phyloP scores from a whole-genome alignment of 495 filamentous ascomycete species.

The Penicillium canescens region DNA sequence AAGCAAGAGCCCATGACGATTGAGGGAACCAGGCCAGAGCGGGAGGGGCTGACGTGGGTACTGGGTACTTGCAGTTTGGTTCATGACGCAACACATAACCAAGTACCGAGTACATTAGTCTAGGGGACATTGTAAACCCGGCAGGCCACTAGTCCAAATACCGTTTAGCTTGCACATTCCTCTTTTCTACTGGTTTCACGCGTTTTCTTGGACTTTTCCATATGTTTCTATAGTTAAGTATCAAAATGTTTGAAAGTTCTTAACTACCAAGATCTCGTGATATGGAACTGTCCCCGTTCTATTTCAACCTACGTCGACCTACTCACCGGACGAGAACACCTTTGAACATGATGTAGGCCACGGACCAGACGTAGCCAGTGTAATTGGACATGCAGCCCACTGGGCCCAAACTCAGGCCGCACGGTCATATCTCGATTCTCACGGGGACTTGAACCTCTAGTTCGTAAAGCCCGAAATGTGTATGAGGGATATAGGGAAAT shows the following conservation, averaged over 20 bases:
- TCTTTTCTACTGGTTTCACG: constrained; percentile 5
- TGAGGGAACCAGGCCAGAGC: constrained; percentile 12
- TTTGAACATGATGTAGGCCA: constrained; percentile 1
- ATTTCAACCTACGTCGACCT: neutral
- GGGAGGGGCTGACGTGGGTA: constrained; percentile 14
- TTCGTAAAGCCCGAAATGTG: constrained; percentile 5
- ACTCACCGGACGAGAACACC: neutral
- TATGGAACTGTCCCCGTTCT: no score
- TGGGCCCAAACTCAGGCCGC: constrained; percentile 9
- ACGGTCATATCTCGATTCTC: constrained; percentile 8
- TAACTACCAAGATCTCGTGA: neutral
- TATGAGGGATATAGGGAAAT: neutral
- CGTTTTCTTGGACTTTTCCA: neutral
- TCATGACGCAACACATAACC: neutral
- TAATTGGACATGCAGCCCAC: constrained; percentile 3
- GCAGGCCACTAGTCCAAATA: neutral
- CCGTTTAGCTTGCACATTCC: neutral
- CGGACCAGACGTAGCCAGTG: neutral
- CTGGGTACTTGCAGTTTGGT: neutral
- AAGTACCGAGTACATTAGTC: constrained; percentile 1
- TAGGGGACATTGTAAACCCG: neutral
- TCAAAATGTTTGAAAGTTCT: neutral
- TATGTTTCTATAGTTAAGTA: neutral
- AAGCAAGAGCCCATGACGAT: constrained; percentile 11
- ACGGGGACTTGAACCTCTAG: neutral